Evolutionary conservation across 192 early-diverging fungal species (phyloP).

Genomic region (Linnemannia hyalina): DNA sequence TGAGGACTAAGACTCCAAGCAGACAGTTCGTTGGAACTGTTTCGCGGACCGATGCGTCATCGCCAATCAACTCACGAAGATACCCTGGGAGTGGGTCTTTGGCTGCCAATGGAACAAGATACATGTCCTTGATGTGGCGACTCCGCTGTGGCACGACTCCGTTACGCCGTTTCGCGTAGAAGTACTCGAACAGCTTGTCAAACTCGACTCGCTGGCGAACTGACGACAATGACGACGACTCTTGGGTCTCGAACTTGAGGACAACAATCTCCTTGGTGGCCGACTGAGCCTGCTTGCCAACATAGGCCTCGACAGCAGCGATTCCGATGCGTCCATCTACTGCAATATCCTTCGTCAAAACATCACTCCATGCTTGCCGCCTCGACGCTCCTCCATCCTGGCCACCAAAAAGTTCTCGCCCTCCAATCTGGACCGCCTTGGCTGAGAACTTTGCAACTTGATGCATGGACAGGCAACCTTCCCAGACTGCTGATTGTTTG

Average conservation of each 20-base stretch:
- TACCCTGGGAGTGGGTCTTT: constrained; percentile 69
- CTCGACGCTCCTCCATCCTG: background rate
- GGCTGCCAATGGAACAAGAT: constrained; percentile 72
- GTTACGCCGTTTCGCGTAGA: constrained; percentile 68
- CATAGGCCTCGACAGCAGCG: constrained; percentile 66
- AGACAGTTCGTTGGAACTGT: constrained; percentile 57
- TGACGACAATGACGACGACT: background rate
- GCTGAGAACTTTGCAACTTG: constrained; percentile 73
- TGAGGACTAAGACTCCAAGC: constrained; percentile 72
- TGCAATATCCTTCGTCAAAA: constrained; percentile 67
- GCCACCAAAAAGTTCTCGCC: constrained; percentile 41
- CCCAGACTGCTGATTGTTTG: constrained; percentile 60
- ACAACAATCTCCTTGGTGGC: constrained; percentile 72
- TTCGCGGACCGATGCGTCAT: constrained; percentile 44
- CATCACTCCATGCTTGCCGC: constrained; percentile 64
- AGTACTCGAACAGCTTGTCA: constrained; percentile 70
- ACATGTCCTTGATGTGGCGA: constrained; percentile 81
- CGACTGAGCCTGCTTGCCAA: constrained; percentile 64
- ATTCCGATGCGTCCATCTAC: constrained; percentile 77
- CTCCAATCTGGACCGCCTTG: constrained; percentile 71
- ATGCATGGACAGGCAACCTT: constrained; percentile 73
- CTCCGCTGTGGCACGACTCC: constrained; percentile 78
- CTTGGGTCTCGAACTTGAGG: constrained; percentile 66
- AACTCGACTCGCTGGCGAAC: constrained; percentile 53
- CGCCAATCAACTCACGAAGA: constrained; percentile 63